Evolutionary conservation across 805 yeast species (phyloP).

Genomic region (Lachancea meyersii): DNA sequence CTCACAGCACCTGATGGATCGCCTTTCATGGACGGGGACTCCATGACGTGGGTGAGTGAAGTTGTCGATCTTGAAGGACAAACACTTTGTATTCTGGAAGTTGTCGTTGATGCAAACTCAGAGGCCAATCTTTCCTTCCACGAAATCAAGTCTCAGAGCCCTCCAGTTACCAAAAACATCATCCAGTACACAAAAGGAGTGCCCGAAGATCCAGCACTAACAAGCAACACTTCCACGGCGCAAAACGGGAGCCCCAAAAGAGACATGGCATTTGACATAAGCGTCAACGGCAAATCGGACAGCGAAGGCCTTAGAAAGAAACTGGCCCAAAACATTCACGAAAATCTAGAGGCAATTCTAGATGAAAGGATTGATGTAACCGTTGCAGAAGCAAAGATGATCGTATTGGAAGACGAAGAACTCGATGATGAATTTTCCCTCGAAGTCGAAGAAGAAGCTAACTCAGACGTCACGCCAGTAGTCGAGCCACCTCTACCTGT

Average conservation of each 20-base stretch:
- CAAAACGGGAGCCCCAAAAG: background rate
- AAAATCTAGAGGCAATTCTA: background rate
- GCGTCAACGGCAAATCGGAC: background rate
- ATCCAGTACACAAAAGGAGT: background rate
- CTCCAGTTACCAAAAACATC: constrained; percentile 9
- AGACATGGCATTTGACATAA: background rate
- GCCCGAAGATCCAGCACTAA: background rate
- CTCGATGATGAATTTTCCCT: background rate
- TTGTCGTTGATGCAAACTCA: background rate
- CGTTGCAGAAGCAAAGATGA: background rate
- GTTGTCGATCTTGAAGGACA: constrained; percentile 26
- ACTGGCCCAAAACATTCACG: background rate
- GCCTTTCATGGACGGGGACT: constrained; percentile 22
- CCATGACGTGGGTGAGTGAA: constrained; percentile 30
- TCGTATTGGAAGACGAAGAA: background rate
- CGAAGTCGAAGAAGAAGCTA: background rate
- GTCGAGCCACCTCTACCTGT: background rate
- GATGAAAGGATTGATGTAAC: background rate
- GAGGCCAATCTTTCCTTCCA: constrained; percentile 3
- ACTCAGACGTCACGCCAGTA: background rate
- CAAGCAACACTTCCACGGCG: background rate
- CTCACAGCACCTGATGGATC: constrained; percentile 16
- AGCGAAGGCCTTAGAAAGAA: background rate
- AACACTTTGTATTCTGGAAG: background rate
- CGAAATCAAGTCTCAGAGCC: constrained; percentile 13